phyloP scores from a whole-genome alignment of 768 basidiomycete genomes.

The Phlebiopsis gigantea region DNA sequence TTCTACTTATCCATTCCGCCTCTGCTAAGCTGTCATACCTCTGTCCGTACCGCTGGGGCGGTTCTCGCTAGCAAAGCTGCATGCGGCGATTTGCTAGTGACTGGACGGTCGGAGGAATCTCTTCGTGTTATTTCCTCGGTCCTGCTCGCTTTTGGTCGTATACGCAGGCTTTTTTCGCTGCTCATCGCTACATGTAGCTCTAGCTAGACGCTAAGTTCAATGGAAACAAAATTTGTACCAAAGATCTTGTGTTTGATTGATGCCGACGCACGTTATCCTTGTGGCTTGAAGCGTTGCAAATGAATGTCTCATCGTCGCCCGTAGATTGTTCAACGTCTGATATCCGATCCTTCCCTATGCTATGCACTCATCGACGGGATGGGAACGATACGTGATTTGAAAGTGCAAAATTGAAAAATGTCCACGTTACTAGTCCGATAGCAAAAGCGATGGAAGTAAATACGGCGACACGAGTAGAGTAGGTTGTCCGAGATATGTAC shows the following conservation, averaged over 20 bases:
- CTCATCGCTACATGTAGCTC: constrained; percentile 1
- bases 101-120: not conserved
- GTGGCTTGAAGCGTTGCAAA: not conserved
- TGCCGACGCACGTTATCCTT: not conserved
- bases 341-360: too few species aligned
- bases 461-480: not conserved
- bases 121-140: not conserved
- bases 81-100: not conserved
- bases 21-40: not conserved
- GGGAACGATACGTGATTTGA: not conserved
- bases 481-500: constrained; percentile 9
- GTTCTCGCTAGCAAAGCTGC: constrained; percentile 2
- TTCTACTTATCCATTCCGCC: not conserved
- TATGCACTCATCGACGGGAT: too few species aligned
- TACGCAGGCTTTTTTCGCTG: not conserved
- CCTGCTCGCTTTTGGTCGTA: constrained; percentile 4
- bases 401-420: constrained; percentile 4
- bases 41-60: not conserved
- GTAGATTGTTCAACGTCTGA: not conserved
- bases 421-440: not conserved
- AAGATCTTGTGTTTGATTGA: not conserved
- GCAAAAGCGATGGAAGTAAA: not conserved
- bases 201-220: constrained; percentile 1
- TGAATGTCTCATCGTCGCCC: not conserved
- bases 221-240: too few species aligned